Conservation (phyloP, 2,329 filamentous ascomycete species). For the Keithomyces neogunnii region DNA sequence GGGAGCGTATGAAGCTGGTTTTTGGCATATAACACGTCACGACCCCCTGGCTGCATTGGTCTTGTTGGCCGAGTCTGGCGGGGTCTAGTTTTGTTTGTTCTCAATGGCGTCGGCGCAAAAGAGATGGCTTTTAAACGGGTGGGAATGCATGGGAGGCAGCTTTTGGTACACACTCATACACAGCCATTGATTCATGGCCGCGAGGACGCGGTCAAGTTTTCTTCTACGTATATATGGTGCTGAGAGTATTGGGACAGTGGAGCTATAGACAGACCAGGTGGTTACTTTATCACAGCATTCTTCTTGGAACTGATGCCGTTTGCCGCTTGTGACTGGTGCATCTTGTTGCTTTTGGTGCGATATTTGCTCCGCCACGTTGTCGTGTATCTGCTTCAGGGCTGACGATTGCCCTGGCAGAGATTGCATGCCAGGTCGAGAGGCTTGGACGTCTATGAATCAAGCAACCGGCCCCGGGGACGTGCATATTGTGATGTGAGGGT, state of each 20-base stretch:
- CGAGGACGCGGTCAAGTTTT: not conserved
- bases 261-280: not conserved
- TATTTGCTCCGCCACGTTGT: no score
- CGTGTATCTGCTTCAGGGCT: no score
- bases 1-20: slow-evolving; percentile 53
- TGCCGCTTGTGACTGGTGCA: no score
- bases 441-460: no score
- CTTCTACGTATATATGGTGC: not conserved
- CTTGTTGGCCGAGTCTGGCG: not conserved
- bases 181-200: not conserved
- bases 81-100: slow-evolving; percentile 5
- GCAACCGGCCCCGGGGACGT: no score
- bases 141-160: not conserved
- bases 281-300: not conserved
- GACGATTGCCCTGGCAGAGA: no score
- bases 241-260: not conserved
- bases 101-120: slow-evolving; percentile 1
- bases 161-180: not conserved
- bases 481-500: no score
- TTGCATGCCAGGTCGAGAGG: no score
- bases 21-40: slow-evolving; percentile 50
- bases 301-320: no score
- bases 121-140: not conserved
- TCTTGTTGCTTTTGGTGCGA: no score
- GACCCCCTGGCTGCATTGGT: not conserved